Base-by-base conservation (phyloP, 176 grass and related monocot species). In the Leersia perrieri region DNA sequence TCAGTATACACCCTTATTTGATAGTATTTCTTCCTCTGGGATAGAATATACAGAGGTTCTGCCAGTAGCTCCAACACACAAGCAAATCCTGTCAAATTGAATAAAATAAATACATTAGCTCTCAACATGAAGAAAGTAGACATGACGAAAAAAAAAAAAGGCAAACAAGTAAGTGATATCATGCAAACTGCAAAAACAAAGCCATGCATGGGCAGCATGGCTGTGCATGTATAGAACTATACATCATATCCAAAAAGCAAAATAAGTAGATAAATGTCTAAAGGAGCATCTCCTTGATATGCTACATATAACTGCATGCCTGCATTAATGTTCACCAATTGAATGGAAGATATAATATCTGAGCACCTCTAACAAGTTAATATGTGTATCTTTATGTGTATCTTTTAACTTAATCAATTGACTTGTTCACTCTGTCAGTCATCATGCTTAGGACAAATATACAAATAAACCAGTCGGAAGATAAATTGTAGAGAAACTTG, bases 21-120 rank as follows among this genome's bases (percentile, higher is more conserved):
- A 68, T 95, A 94, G 49, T 88, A 88, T 88, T 91, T 85, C 81
- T 95, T 91, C 85, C 87, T 98, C 72, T 98, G 95, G 33, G 92
- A 95, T 68, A 98, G 84, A 86, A 98, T 93, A 85, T 98, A 95
- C 44, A 98, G 76, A 61, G 95, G 95, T 77, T 98, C 95, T 13
- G 92, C 90, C 84, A 98, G 60, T 83, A 98, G 90, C 80, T 98
- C 95, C 83, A 98, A 72, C 55, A 98, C 78, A 88, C 95, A 98
- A 67, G 95, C 95, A 86, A 95, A 89, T 81, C 90, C 95, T 98
- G 92, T 10, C 83, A 94, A 84, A 82, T 82, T 74, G 61, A 35
- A 74, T 20, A 32, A 65, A 70, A 64, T 71, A 76, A 44, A 73
- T 78, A 65, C 34, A 49, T 81, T 53, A 81, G 64, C 58, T 63